Evolutionary conservation across 257 asterid genomes (phyloP), one percentile per base, ranked within the genome.

Genomic region (Eustoma russellianum): DNA sequence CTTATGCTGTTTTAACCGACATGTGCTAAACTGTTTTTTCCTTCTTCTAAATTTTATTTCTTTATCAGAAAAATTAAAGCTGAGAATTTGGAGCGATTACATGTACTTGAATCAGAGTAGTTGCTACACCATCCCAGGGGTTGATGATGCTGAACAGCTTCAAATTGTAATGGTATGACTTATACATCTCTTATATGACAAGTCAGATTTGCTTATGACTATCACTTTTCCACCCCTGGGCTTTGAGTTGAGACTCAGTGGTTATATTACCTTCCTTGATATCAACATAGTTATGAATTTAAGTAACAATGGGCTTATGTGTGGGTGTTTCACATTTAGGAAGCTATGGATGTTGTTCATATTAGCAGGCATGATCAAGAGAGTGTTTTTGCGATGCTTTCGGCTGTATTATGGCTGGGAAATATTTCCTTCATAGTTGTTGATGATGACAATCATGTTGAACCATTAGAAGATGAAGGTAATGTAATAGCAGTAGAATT

Each of bases 341-440:
- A 89, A 65, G 97, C 97, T 50, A 69, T 89, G 68, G 88, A 86
- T 76, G 72, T 83, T 56, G 97, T 89, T 71, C 97, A 79, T 73
- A 82, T 89, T 44, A 78, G 70, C 70, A 89, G 78, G 74, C 83
- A 77, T 56, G 84, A 89, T 73, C 97, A 86, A 67, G 93, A 83
- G 57, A 89, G 86, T 62, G 87, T 83, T 61, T 86, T 89, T 72
- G 88, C 96, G 34, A 81, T 89, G 96, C 68, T 89, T 62, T 90
- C 97, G 69, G 94, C 97, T 62, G 97, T 89, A 15, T 66, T 89
- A 41, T 89, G 97, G 97, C 76, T 89, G 65, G 97, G 97, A 63
- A 74, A 89, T 50, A 65, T 89, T 72, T 74, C 93, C 63, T 89
- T 86, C 66, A 72, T 81, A 18, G 80, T 67, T 43, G 59, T 78